A percentile compares a stretch with the other conserved stretches of the same genome.
These are phyloP conservation scores for Pythium scleroteichum DNA, from an alignment of 352 stramenopile species.

Conservation along the genomic window DNA sequence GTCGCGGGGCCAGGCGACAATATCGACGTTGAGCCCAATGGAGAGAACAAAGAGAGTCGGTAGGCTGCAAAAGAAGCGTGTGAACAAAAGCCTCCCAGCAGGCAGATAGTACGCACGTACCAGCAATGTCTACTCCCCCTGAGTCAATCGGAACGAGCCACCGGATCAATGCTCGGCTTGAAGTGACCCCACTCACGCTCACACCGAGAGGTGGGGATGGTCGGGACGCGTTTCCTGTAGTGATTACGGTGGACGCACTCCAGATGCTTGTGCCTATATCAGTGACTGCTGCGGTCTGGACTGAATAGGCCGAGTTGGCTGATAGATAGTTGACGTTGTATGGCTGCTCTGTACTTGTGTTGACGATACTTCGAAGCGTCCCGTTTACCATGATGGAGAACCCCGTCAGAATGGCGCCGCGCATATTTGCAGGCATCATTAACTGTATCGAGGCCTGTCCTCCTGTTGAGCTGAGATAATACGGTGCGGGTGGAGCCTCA, in stretches of 20 bases:
- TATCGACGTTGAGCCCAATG: neutral
- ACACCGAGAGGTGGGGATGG: constrained; percentile 39
- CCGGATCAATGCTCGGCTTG: constrained; percentile 34
- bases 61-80: constrained; percentile 25
- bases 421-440: constrained; percentile 51
- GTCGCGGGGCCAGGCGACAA: constrained; percentile 20
- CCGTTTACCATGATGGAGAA: constrained; percentile 44
- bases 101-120: constrained; percentile 22
- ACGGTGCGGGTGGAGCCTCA: constrained; percentile 40
- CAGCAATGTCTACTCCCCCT: constrained; percentile 42
- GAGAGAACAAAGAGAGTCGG: neutral
- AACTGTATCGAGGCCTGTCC: constrained; percentile 49
- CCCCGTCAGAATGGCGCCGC: constrained; percentile 40
- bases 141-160: constrained; percentile 49
- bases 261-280: constrained; percentile 40
- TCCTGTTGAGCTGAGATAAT: constrained; percentile 53
- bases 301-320: constrained; percentile 31
- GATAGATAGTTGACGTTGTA: constrained; percentile 36
- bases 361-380: constrained; percentile 22
- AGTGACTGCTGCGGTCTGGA: constrained; percentile 43
- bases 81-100: no score
- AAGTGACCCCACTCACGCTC: constrained; percentile 32
- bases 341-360: constrained; percentile 21
- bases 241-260: constrained; percentile 31
- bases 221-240: constrained; percentile 29